Conservation (phyloP, 2,329 filamentous ascomycete genomes). For the Fusarium staphyleae region DNA sequence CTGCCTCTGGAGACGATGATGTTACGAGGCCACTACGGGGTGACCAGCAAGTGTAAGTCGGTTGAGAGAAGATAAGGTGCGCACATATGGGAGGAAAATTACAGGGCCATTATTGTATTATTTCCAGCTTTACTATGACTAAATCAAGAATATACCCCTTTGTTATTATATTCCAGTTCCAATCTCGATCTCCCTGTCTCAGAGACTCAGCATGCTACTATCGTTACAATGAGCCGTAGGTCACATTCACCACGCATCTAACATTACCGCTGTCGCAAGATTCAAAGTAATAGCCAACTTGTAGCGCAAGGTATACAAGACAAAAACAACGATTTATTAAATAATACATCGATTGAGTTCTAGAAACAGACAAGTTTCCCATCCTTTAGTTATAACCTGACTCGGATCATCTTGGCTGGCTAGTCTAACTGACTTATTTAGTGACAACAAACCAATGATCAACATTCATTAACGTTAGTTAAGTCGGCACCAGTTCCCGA, state of each 20-base stretch:
- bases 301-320: too few species aligned
- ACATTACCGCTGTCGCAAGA: too few species aligned
- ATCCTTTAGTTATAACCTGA: too few species aligned
- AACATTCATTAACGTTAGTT: conserved; percentile 5
- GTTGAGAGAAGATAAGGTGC: neutral
- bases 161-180: neutral
- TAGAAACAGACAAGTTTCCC: too few species aligned
- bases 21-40: conserved; percentile 10
- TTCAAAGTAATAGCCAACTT: too few species aligned
- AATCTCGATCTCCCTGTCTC: too few species aligned
- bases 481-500: conserved; percentile 10
- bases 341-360: too few species aligned
- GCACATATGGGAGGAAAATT: neutral
- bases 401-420: neutral
- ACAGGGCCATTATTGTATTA: neutral
- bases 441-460: conserved; percentile 18
- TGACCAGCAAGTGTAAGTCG: conserved; percentile 9
- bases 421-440: neutral
- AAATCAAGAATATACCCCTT: neutral
- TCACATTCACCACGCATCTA: too few species aligned
- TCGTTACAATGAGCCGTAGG: neutral
- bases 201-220: neutral
- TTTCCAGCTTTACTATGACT: too few species aligned
- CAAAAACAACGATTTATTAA: too few species aligned
- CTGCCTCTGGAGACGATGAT: neutral